These are phyloP conservation scores for Tulasnella sp. DNA, from an alignment of 768 basidiomycete genomes.

Conservation along the genomic window DNA sequence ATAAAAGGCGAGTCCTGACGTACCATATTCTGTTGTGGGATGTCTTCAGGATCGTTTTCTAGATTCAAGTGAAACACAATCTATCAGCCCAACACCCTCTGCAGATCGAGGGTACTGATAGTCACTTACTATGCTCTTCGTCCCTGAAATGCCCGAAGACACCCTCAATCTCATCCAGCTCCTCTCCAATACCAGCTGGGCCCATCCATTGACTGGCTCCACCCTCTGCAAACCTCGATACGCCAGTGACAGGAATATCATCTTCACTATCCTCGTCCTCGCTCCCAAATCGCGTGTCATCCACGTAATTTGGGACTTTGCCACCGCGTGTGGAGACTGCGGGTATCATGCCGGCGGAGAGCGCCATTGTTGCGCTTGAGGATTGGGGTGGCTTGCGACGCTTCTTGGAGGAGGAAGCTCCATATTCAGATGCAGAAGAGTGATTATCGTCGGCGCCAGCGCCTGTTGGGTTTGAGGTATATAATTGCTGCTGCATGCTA, in stretches of 20 bases:
- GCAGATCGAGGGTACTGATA: neutral
- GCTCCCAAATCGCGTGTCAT: constrained; percentile 58
- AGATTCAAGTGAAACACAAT: neutral
- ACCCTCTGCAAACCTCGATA: constrained; percentile 33
- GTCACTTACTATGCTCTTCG: constrained; percentile 46
- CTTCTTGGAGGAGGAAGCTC: constrained; percentile 69
- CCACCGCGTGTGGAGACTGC: constrained; percentile 57
- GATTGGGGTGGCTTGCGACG: constrained; percentile 45
- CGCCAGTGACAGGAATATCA: constrained; percentile 28
- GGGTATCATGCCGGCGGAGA: constrained; percentile 33
- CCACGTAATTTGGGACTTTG: constrained; percentile 68
- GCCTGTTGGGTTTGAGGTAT: no score
- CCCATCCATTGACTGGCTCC: constrained; percentile 25
- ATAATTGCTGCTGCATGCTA: constrained; percentile 28
- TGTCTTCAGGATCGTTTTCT: constrained; percentile 60
- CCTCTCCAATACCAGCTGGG: constrained; percentile 24
- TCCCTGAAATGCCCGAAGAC: constrained; percentile 82
- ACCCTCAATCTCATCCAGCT: constrained; percentile 78
- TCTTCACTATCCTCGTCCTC: constrained; percentile 51
- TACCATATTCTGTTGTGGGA: constrained; percentile 84
- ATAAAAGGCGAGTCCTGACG: constrained; percentile 23
- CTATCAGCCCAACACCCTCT: no score
- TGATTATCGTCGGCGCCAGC: constrained; percentile 64
- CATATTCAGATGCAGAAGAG: constrained; percentile 46
- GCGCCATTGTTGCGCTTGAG: constrained; percentile 31